These are phyloP conservation scores for Magnaporthiopsis incrustans DNA, from an alignment of 2,329 filamentous ascomycete species.

Conservation along the genomic window DNA sequence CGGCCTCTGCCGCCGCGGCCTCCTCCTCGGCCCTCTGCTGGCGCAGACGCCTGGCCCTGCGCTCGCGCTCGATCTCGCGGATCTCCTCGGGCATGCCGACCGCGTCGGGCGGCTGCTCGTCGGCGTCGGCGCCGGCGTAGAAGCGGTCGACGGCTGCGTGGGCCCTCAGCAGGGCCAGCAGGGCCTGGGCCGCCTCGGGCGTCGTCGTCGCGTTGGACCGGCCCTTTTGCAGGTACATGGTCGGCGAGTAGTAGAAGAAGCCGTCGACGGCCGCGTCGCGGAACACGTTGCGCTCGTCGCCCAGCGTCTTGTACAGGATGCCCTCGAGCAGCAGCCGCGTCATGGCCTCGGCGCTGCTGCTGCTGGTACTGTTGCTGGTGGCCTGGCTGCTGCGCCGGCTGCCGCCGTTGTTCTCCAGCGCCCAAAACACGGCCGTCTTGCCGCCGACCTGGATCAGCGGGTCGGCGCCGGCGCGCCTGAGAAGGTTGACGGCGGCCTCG, in stretches of 20 bases:
- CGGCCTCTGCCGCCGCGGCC: conserved; percentile 9
- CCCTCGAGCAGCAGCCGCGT: conserved; percentile 18
- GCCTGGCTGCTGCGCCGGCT: background rate
- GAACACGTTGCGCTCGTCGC: conserved; percentile 20
- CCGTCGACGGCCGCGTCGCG: conserved; percentile 13
- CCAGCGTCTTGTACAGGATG: conserved; percentile 17
- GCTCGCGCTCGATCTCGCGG: conserved; percentile 11
- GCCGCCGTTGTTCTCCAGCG: conserved; percentile 18
- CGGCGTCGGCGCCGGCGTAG: conserved; percentile 9
- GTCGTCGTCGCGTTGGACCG: conserved; percentile 1
- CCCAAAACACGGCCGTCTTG: conserved; percentile 22
- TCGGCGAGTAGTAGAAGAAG: conserved; percentile 21
- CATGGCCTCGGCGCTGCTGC: conserved; percentile 15
- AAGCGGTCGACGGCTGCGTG: conserved; percentile 9
- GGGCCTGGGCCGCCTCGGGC: background rate
- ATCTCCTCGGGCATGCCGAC: conserved; percentile 14
- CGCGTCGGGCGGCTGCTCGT: conserved; percentile 11
- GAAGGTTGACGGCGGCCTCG: conserved; percentile 17
- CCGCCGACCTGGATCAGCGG: conserved; percentile 18
- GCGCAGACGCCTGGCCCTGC: conserved; percentile 9
- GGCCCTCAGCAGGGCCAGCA: conserved; percentile 8
- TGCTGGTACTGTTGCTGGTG: background rate
- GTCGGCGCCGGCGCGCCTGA: conserved; percentile 16
- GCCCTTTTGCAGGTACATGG: conserved; percentile 21
- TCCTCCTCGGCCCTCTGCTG: conserved; percentile 9